phyloP scores from a whole-genome alignment of 208 protist species.

The Histomonas meleagridis region DNA sequence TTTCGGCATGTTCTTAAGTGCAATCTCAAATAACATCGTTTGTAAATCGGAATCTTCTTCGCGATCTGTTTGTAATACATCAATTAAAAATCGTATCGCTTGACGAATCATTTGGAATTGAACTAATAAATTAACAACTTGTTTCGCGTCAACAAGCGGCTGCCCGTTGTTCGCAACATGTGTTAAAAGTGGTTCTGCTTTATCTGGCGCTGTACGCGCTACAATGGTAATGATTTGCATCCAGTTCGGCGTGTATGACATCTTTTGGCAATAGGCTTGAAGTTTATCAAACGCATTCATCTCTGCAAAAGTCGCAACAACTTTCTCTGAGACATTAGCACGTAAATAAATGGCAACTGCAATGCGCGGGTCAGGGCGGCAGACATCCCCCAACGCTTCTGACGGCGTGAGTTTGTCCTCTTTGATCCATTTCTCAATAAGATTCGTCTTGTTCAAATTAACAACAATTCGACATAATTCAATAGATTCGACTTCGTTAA shows the following conservation, averaged over 20 bases:
- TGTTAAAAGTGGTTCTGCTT: slow-evolving; percentile 70
- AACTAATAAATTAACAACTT: slow-evolving; percentile 46
- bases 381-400: slow-evolving; percentile 91
- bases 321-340: slow-evolving; percentile 74
- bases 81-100: slow-evolving; percentile 86
- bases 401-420: slow-evolving; percentile 90
- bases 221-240: slow-evolving; percentile 16
- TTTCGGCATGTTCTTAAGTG: slow-evolving; percentile 71
- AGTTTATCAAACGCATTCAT: slow-evolving; percentile 40
- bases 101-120: slow-evolving; percentile 76
- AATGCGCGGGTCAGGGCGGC: slow-evolving; percentile 73
- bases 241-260: slow-evolving; percentile 39
- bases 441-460: slow-evolving; percentile 57
- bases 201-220: slow-evolving; percentile 75
- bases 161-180: slow-evolving; percentile 64
- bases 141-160: slow-evolving; percentile 38
- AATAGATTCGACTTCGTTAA: slow-evolving; percentile 84
- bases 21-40: slow-evolving; percentile 97
- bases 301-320: slow-evolving; percentile 48
- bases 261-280: slow-evolving; percentile 39
- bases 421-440: slow-evolving; percentile 88
- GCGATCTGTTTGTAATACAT: slow-evolving; percentile 75
- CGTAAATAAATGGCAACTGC: slow-evolving; percentile 91
- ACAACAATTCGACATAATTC: slow-evolving; percentile 87
- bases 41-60: slow-evolving; percentile 68